Evolutionary conservation across 1,139 yeast genomes (phyloP), one percentile per base, ranked within the genome.

Genomic region (Pichia sp.): DNA sequence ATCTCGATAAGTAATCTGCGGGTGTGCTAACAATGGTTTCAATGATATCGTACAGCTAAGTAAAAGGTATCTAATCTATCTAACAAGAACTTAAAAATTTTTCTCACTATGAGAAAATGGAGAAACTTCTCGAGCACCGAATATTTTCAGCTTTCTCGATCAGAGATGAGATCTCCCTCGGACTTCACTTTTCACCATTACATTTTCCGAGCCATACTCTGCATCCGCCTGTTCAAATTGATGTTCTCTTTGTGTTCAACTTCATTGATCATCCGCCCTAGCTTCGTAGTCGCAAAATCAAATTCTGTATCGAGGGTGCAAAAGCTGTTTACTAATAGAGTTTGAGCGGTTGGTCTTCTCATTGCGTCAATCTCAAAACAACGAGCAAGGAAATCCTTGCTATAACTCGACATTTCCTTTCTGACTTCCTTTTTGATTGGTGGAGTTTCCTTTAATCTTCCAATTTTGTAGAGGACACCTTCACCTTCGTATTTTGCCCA

Each of bases 381-480:
- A 40, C 66, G 59, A 45, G 77, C 77, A 40, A 93, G 63, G 46
- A 91, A 91, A 29, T 71, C 70, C 39, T 74, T 72, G 1, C 95
- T 96, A 9, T 64, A 72, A 4, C 53, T 52, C 4, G 87, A 74
- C 36, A 87, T 77, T 47, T 65, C 60, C 8, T 77, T 76, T 30
- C 68, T 59, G 2, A 93, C 81, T 45, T 87, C 96, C 17, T 81
- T 87, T 0, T 96, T 95, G 38, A 93, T 87, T 0, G 98, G 98
- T 3, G 98, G 98, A 0, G 96, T 94, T 0, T 96, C 93, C 40
- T 68, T 75, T 58, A 76, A 81, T 51, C 60, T 85, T 60, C 64
- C 97, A 72, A 63, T 81, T 47, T 69, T 65, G 45, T 67, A 75
- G 72, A 82, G 77, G 1, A 88, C 91, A 46, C 86, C 81, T 8